Evolutionary conservation across 345 rosid genomes (phyloP).

Genomic region (Isatis tinctoria): DNA sequence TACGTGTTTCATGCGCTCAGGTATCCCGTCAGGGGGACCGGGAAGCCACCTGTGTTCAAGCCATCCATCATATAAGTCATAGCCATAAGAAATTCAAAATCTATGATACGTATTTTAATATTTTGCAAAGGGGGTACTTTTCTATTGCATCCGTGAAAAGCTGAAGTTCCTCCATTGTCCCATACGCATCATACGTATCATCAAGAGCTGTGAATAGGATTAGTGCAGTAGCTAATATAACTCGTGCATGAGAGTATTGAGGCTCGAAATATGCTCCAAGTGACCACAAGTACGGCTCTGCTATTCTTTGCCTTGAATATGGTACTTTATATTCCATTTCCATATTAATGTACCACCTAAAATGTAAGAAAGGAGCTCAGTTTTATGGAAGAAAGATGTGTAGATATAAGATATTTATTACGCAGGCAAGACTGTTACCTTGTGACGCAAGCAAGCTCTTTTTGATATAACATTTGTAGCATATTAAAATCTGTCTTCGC

Average conservation of each 20-base stretch:
- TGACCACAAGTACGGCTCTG: constrained; percentile 23
- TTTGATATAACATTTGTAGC: constrained; percentile 7
- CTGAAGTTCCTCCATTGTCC: constrained; percentile 16
- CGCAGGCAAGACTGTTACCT: neutral
- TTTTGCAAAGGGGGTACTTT: neutral
- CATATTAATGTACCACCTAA: constrained; percentile 19
- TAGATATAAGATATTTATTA: neutral
- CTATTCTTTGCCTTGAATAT: neutral
- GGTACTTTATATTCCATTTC: constrained; percentile 9
- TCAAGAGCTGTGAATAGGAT: constrained; percentile 6
- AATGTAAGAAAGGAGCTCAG: neutral
- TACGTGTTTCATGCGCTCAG: constrained; percentile 21
- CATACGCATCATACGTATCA: constrained; percentile 27
- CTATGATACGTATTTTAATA: neutral
- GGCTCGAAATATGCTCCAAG: constrained; percentile 29
- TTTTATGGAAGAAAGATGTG: neutral
- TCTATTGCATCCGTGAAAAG: constrained; percentile 19
- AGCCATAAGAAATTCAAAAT: neutral
- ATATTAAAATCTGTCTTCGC: constrained; percentile 25
- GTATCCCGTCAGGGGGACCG: constrained; percentile 5
- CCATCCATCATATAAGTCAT: neutral
- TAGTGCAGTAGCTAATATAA: neutral
- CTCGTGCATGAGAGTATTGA: constrained; percentile 21
- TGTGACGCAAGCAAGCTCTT: constrained; percentile 9
- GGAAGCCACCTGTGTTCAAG: constrained; percentile 27